Percentiles rank a stretch among this genome's conserved stretches.
These are phyloP conservation scores for Phytophthora brassicae DNA, from an alignment of 352 stramenopile species.

Conservation along the genomic window DNA sequence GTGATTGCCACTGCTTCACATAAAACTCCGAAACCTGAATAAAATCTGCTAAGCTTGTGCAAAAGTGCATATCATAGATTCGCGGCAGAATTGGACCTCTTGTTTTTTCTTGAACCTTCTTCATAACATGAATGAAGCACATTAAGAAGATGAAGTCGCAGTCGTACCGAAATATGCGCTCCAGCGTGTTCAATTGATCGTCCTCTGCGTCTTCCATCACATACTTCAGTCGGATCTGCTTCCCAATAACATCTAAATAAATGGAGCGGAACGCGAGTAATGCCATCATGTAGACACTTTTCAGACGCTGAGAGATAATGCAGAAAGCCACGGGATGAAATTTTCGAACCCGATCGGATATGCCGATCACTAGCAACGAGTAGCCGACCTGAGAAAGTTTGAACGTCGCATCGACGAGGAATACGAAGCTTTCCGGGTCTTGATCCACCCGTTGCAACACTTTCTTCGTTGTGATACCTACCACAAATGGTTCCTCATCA, in stretches of 20 bases:
- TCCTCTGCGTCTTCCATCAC: slow-evolving; percentile 22
- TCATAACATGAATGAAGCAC: slow-evolving; percentile 26
- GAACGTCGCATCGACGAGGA: slow-evolving; percentile 24
- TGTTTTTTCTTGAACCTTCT: slow-evolving; percentile 15
- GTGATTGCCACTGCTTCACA: background rate
- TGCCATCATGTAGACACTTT: background rate
- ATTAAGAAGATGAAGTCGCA: slow-evolving; percentile 13
- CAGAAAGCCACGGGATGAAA: slow-evolving; percentile 24
- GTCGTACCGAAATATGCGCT: background rate
- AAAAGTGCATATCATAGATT: slow-evolving; percentile 32
- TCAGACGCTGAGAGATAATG: slow-evolving; percentile 4
- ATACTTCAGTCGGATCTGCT: background rate
- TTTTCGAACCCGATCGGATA: slow-evolving; percentile 17
- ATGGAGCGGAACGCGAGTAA: background rate
- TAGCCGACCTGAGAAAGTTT: slow-evolving; percentile 16
- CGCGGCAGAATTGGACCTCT: background rate
- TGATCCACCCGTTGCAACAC: background rate
- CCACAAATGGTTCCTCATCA: slow-evolving; percentile 3
- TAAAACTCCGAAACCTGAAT: background rate
- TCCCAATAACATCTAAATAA: background rate
- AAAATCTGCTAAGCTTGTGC: background rate
- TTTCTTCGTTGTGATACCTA: background rate
- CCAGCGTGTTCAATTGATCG: slow-evolving; percentile 20
- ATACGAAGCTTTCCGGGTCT: background rate
- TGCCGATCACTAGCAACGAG: slow-evolving; percentile 10